Percentiles rank a stretch among this genome's conserved stretches.
Conservation (phyloP, 2,329 filamentous ascomycete species). For the Claviceps sp. region DNA sequence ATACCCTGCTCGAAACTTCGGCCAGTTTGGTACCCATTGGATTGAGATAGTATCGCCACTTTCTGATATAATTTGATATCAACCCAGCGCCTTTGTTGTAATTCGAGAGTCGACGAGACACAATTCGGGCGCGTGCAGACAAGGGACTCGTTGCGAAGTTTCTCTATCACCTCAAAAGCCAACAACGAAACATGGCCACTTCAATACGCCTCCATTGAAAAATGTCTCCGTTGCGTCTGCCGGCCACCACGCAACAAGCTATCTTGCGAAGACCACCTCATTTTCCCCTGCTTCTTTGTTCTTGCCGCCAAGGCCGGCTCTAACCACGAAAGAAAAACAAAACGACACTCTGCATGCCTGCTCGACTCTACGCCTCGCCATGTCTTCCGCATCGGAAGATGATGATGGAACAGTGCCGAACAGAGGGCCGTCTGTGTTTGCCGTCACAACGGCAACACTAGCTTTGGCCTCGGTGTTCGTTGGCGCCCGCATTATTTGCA, state of each 20-base stretch:
- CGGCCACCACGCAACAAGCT: background rate
- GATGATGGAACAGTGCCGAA: constrained; percentile 23
- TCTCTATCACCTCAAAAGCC: background rate
- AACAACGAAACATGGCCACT: background rate
- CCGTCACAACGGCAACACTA: constrained; percentile 57
- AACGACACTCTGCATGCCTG: constrained; percentile 2
- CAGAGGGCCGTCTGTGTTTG: constrained; percentile 49
- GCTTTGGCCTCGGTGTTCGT: constrained; percentile 63
- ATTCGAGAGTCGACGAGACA: too few relatives aligned
- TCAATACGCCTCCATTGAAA: background rate
- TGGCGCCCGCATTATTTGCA: constrained; percentile 56
- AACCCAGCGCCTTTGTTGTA: background rate
- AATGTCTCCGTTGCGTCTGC: background rate
- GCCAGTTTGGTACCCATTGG: background rate
- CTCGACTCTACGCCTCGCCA: background rate
- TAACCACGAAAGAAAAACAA: background rate
- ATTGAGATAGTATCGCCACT: background rate
- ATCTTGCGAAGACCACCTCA: background rate
- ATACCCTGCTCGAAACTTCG: background rate
- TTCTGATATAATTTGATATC: background rate
- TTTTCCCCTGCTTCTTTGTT: too few relatives aligned
- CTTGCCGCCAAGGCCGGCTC: background rate
- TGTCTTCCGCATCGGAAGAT: constrained; percentile 6
- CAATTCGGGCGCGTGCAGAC: background rate
- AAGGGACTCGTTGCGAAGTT: background rate